Evolutionary conservation across 768 basidiomycete species (phyloP).

Genomic region (Pulveroboletus sp.): DNA sequence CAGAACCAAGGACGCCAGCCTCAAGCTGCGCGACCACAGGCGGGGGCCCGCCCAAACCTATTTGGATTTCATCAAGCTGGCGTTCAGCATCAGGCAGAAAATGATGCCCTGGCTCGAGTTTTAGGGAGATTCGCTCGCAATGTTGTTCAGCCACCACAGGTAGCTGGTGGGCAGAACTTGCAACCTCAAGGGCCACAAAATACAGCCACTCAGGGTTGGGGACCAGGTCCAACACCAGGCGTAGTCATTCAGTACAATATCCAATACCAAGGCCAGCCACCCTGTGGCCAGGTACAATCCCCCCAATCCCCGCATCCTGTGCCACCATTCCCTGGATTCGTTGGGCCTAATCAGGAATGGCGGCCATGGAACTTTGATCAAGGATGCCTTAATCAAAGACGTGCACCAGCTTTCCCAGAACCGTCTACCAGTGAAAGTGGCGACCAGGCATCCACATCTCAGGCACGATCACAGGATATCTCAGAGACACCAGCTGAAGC

Average conservation of each 20-base stretch:
- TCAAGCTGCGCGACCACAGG: slow-evolving; percentile 22
- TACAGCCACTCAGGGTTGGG: slow-evolving; percentile 35
- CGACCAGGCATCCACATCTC: slow-evolving; percentile 6
- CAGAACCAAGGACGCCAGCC: slow-evolving; percentile 33
- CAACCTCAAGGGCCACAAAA: slow-evolving; percentile 32
- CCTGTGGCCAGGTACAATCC: slow-evolving; percentile 30
- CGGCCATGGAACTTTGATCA: slow-evolving; percentile 54
- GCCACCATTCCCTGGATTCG: slow-evolving; percentile 59
- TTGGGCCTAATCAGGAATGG: slow-evolving; percentile 62
- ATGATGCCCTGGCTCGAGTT: slow-evolving; percentile 35
- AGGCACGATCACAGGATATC: slow-evolving; percentile 4
- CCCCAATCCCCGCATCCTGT: slow-evolving; percentile 36
- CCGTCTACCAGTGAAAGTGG: slow-evolving; percentile 1
- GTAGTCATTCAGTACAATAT: slow-evolving; percentile 64
- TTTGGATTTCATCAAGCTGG: slow-evolving; percentile 26
- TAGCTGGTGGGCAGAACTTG: slow-evolving; percentile 29
- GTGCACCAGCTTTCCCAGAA: slow-evolving; percentile 5
- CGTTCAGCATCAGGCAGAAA: slow-evolving; percentile 36
- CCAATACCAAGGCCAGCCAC: slow-evolving; percentile 47
- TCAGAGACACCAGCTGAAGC: slow-evolving; percentile 43
- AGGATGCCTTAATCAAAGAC: slow-evolving; percentile 26
- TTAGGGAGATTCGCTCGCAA: slow-evolving; percentile 55
- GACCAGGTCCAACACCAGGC: slow-evolving; percentile 37
- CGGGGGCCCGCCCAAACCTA: slow-evolving; percentile 29
- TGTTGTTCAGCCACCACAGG: slow-evolving; percentile 40